These are phyloP conservation scores for Talaromyces sp. DNA, from an alignment of 2,329 filamentous ascomycete species.

Conservation along the genomic window DNA sequence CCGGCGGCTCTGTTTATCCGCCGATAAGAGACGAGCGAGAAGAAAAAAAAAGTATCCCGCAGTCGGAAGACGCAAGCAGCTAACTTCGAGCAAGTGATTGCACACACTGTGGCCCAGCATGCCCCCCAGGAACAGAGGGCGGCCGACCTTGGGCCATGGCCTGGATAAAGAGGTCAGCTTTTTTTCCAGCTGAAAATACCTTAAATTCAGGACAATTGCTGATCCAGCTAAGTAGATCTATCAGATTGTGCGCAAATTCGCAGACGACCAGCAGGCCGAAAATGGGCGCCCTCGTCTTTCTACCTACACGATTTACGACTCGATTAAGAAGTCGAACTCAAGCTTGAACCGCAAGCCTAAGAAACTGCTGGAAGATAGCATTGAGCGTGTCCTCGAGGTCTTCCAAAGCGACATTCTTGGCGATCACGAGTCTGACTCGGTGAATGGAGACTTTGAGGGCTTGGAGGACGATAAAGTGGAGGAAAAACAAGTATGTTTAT, in stretches of 20 bases:
- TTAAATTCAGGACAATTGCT: conserved; percentile 11
- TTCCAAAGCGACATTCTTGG: conserved; percentile 61
- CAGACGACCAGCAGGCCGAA: conserved; percentile 59
- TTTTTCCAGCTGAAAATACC: background rate
- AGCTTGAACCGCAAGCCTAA: conserved; percentile 79
- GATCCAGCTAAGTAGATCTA: conserved; percentile 53
- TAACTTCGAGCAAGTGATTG: background rate
- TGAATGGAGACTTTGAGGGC: conserved; percentile 49
- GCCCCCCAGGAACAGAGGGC: conserved; percentile 35
- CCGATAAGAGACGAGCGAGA: background rate
- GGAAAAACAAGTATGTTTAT: background rate
- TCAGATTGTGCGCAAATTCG: conserved; percentile 71
- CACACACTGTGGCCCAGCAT: conserved; percentile 19
- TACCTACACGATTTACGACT: conserved; percentile 65
- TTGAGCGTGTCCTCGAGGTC: conserved; percentile 74
- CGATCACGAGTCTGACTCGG: conserved; percentile 49
- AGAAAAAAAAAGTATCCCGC: background rate
- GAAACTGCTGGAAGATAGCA: conserved; percentile 73
- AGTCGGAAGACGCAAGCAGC: background rate
- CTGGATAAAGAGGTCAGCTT: conserved; percentile 59
- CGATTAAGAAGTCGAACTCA: conserved; percentile 80
- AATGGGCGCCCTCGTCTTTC: conserved; percentile 50
- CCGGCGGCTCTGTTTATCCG: conserved; percentile 1
- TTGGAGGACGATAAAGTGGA: conserved; percentile 38
- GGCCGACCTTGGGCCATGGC: conserved; percentile 49